Conservation (phyloP, 2,329 filamentous ascomycete species). For the Dissoconium aciculare region DNA sequence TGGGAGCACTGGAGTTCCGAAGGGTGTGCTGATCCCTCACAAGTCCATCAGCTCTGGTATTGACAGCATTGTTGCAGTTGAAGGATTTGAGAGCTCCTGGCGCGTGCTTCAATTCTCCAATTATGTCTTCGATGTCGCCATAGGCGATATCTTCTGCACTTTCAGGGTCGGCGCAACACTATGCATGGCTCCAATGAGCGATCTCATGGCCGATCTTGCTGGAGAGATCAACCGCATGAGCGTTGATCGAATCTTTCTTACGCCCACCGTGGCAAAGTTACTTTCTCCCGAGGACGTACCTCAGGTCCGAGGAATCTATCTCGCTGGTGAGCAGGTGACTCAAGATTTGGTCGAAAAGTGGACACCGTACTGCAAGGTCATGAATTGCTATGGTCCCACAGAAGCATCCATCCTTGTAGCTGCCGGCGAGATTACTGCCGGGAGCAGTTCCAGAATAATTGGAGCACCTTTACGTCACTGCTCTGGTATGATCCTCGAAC, state of each 20-base stretch:
- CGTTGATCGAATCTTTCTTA: conserved; percentile 32
- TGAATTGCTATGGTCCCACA: conserved; percentile 9
- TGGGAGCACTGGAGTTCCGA: conserved; percentile 9
- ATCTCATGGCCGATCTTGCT: conserved; percentile 34
- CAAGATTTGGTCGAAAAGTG: conserved; percentile 6
- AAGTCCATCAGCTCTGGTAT: conserved; percentile 5
- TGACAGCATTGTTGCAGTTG: neutral
- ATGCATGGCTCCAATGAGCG: conserved; percentile 32
- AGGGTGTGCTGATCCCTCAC: conserved; percentile 8
- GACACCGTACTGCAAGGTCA: conserved; percentile 3
- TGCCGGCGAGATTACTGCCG: conserved; percentile 3
- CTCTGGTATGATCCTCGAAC: neutral
- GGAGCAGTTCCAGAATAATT: conserved; percentile 3
- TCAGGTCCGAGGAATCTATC: conserved; percentile 28
- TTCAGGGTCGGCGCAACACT: conserved; percentile 32
- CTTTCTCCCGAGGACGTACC: conserved; percentile 27
- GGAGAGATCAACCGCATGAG: conserved; percentile 25
- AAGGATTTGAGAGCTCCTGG: conserved; percentile 2
- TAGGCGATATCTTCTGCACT: conserved; percentile 27
- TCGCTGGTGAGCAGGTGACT: conserved; percentile 7
- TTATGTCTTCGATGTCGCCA: conserved; percentile 11
- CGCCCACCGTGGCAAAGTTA: conserved; percentile 30
- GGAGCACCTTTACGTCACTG: neutral
- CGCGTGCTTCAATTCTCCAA: conserved; percentile 7
- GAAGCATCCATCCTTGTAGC: conserved; percentile 7